These are phyloP conservation scores for Glycine tomentella DNA, from an alignment of 306 rosid genomes.

Conservation along the genomic window DNA sequence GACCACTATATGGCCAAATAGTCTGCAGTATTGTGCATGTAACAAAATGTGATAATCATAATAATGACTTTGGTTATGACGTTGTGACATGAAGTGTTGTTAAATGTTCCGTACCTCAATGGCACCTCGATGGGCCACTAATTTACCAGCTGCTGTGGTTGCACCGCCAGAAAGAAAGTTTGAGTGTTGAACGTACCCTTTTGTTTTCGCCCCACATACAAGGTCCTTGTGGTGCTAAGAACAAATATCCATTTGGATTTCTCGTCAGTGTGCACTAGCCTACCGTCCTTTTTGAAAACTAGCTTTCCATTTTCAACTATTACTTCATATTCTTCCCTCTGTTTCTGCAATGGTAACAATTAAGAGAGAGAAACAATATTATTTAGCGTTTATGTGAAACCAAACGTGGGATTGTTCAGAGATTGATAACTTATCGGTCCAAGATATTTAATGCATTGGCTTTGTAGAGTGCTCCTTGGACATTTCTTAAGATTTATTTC, in stretches of 20 bases:
- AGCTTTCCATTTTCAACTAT: conserved; percentile 75
- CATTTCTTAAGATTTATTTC: conserved; percentile 77
- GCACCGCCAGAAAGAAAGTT: conserved; percentile 96
- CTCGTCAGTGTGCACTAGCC: conserved; percentile 60
- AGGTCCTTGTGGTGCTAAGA: conserved; percentile 81
- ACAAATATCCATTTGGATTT: conserved; percentile 94
- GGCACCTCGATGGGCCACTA: conserved; percentile 71
- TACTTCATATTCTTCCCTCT: conserved; percentile 88
- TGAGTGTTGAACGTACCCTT: conserved; percentile 89
- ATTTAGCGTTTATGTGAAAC: not conserved
- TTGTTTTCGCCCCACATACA: conserved; percentile 87
- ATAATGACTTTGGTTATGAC: not conserved
- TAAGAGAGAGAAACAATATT: conserved; percentile 7
- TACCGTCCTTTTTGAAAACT: conserved; percentile 58
- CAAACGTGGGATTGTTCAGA: too few species aligned
- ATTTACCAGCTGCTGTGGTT: conserved; percentile 94
- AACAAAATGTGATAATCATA: not conserved
- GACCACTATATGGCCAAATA: conserved; percentile 99
- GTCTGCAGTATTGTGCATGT: conserved; percentile 60
- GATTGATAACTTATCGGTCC: conserved; percentile 71
- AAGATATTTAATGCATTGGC: conserved; percentile 87
- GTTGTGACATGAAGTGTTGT: not conserved
- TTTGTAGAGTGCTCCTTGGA: conserved; percentile 66
- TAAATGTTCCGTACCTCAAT: conserved; percentile 64
- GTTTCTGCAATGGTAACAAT: conserved; percentile 60